These are phyloP conservation scores for Luffa aegyptiaca DNA, from an alignment of 306 rosid species.

Conservation along the genomic window DNA sequence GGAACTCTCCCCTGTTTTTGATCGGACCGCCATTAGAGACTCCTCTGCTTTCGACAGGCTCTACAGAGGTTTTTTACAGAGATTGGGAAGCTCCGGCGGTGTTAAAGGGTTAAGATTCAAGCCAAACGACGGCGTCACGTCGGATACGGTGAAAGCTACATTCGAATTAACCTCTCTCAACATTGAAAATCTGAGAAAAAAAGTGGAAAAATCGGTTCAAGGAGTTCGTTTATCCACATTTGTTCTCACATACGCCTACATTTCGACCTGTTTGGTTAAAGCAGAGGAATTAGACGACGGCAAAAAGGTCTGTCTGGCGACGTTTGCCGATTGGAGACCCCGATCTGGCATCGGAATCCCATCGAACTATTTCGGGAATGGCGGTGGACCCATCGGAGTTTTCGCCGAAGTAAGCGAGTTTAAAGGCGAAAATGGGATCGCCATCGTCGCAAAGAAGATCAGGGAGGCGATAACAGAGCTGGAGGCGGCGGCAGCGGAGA, in stretches of 20 bases:
- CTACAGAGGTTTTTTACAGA: too few species aligned
- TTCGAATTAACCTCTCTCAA: background rate
- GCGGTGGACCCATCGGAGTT: background rate
- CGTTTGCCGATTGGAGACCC: constrained; percentile 17
- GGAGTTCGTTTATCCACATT: constrained; percentile 26
- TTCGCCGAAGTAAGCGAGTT: background rate
- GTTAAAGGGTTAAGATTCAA: too few species aligned
- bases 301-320: background rate
- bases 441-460: background rate
- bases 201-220: background rate
- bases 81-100: too few species aligned
- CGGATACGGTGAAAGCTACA: background rate
- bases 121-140: too few species aligned
- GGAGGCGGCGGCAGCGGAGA: constrained; percentile 1
- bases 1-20: background rate
- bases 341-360: constrained; percentile 16
- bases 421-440: constrained; percentile 11
- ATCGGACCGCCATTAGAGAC: background rate
- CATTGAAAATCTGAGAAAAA: constrained; percentile 1
- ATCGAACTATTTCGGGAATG: constrained; percentile 33
- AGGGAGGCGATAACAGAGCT: too few species aligned
- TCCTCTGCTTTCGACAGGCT: too few species aligned
- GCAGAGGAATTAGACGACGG: constrained; percentile 13
- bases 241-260: constrained; percentile 17
- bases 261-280: constrained; percentile 13